Percentiles rank a stretch among this genome's conserved stretches.
phyloP scores from a whole-genome alignment of 805 yeast species.

The Lipomyces yamadae region DNA sequence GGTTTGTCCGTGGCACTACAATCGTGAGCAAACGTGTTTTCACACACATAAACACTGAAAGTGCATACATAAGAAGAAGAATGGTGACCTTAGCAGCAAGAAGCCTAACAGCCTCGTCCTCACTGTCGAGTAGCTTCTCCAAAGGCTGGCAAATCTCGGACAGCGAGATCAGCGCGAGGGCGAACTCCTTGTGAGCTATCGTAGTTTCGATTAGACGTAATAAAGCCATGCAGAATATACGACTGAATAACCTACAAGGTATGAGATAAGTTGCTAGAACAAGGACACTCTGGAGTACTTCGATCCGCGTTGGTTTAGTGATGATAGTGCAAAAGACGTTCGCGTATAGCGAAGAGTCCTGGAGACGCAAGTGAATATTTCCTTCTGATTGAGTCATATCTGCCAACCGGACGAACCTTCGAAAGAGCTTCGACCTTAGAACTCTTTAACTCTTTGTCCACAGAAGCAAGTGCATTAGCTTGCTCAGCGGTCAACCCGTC shows the following conservation, averaged over 20 bases:
- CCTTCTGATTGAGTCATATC: constrained; percentile 2
- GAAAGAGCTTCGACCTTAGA: neutral
- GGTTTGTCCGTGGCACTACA: constrained; percentile 38
- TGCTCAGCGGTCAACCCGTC: constrained; percentile 68
- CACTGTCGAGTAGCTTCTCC: constrained; percentile 54
- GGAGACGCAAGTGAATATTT: neutral
- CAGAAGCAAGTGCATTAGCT: constrained; percentile 61
- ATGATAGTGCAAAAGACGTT: constrained; percentile 49
- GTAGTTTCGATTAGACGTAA: neutral
- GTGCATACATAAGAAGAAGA: constrained; percentile 50
- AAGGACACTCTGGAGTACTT: constrained; percentile 66
- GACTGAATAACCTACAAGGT: constrained; percentile 25
- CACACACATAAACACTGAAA: neutral
- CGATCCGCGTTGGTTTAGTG: constrained; percentile 60
- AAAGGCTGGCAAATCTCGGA: constrained; percentile 21
- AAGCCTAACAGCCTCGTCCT: constrained; percentile 62
- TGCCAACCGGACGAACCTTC: constrained; percentile 2
- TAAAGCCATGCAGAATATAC: neutral
- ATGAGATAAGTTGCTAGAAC: constrained; percentile 64
- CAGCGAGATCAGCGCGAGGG: constrained; percentile 19
- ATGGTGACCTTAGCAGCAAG: constrained; percentile 61
- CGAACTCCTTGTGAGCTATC: constrained; percentile 8
- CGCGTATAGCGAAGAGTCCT: constrained; percentile 27
- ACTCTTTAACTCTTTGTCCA: constrained; percentile 50
- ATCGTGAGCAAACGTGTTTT: constrained; percentile 10